Evolutionary conservation across 345 rosid genomes (phyloP).

Genomic region (Hibiscus syriacus): DNA sequence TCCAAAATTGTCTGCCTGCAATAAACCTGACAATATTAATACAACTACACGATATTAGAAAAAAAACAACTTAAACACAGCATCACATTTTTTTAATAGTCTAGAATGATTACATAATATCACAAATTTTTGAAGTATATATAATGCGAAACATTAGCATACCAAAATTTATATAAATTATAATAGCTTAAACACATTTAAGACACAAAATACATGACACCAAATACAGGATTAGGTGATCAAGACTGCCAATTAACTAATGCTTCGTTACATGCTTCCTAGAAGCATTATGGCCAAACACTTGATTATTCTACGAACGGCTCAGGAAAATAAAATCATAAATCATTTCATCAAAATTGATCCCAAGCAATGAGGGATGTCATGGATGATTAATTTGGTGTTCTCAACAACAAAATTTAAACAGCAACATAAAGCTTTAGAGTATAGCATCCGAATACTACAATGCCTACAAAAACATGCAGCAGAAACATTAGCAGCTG

Average conservation of each 20-base stretch:
- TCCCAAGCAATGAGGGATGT: not conserved
- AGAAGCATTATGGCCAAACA: not conserved
- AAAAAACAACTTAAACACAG: not conserved
- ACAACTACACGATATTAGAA: not conserved
- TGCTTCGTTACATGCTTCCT: not conserved
- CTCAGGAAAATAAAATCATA: not conserved
- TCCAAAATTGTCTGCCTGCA: no score
- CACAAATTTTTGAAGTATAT: not conserved
- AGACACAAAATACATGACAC: not conserved
- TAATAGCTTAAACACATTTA: not conserved
- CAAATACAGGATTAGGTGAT: not conserved
- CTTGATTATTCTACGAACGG: not conserved
- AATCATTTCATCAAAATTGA: not conserved
- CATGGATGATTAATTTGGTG: not conserved
- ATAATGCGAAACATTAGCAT: not conserved
- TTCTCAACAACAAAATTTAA: not conserved
- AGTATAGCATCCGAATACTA: not conserved
- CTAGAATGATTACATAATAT: no score
- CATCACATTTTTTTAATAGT: no score
- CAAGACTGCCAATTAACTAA: not conserved
- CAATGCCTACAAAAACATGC: conserved; percentile 3
- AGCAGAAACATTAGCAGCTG: not conserved
- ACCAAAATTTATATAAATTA: not conserved
- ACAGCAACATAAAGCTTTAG: not conserved
- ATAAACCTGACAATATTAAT: no score